Evolutionary conservation across 1,284 basidiomycete species (phyloP), one percentile per base, ranked within the genome.

Genomic region (Sporisorium exsertum): DNA sequence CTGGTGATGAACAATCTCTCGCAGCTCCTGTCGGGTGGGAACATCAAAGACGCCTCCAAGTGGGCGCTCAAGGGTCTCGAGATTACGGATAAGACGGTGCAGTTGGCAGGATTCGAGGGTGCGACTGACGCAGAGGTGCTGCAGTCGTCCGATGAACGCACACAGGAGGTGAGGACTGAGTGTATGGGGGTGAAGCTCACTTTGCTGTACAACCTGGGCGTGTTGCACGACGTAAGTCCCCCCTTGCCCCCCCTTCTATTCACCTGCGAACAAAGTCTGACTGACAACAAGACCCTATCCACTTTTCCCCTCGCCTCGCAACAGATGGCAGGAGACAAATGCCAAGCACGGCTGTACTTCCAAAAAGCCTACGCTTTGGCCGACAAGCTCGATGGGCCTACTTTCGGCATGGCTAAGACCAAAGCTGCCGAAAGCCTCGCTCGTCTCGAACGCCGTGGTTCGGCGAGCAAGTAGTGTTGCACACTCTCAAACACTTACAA

Each of bases 1-100:
- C 68, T 85, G 5, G 60, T 85, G 18, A 85, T 85, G 83, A 85
- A 85, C 77, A 85, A 85, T 26, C 71, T 85, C 46, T 79, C 78
- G 13, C 83, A 85, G 59, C 72, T 83, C 2, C 68, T 85, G 24
- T 81, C 58, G 55, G 75, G 55, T 1, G 12, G 50, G 13, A 73
- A 77, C 50, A 42, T 82, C 49, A 65, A 77, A n/a, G 76, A 81
- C 52, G 83, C 81, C 3, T 59, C 71, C 24, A 73, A 74, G n/a
- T 85, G 83, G 83, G 82, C 82, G 26, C 49, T 59, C 27, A 83
- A 83, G 50, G 83, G 83, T 16, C 64, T 85, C 24, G 80, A 83
- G 40, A 61, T 84, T 12, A 79, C 76, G 5, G 72, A 78, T n/a
- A 59, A 64, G n/a, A 80, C 82, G 1, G 72, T 79, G 18, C 57